Evolutionary conservation across 257 asterid genomes (phyloP), one percentile per base, ranked within the genome.

Genomic region (Linaria vulgaris): DNA sequence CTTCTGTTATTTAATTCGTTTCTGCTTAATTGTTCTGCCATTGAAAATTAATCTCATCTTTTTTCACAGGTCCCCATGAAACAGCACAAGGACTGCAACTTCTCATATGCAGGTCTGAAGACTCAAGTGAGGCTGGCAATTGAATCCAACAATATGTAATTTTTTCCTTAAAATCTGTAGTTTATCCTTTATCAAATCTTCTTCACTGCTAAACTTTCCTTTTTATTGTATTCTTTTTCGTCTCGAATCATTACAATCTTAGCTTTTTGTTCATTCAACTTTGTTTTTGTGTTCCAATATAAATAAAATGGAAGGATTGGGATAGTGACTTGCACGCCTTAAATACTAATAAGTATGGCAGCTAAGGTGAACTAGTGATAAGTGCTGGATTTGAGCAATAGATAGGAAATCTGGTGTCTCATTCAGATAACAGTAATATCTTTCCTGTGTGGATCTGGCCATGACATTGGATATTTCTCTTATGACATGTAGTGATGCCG

Each of bases 41-140:
- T 38, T 23, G 49, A 50, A 24, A 69, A 25, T 50, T 84, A 63
- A 78, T 64, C 1, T 61, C 74, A 39, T 53, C 47, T 37, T 75
- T 59, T 72, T 63, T 64, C 52, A 16, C 50, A 90, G 99, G 99
- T 94, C 70, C 99, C 97, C 21, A 94, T 94, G 99, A 94, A 84
- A 79, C 97, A 94, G 72, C 95, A 94, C 69, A 94, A 82, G 71
- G 95, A 87, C 78, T 94, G 97, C 82, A 94, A 90, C 79, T 94
- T 94, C 76, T 94, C 99, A 19, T 94, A 85, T 50, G 97, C 99
- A 17, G 99, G 99, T 69, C 90, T 94, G 71, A 94, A 94, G 84
- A 94, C 95, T 71, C 99, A 94, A 90, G 99, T 90, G 77, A 85
- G 90, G 73, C 80, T 94, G 79, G 95, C 95, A 51, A 88, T 94